Evolutionary conservation across 2,329 filamentous ascomycete genomes (phyloP), one percentile per base, ranked within the genome.

Genomic region (Fusarium musae): DNA sequence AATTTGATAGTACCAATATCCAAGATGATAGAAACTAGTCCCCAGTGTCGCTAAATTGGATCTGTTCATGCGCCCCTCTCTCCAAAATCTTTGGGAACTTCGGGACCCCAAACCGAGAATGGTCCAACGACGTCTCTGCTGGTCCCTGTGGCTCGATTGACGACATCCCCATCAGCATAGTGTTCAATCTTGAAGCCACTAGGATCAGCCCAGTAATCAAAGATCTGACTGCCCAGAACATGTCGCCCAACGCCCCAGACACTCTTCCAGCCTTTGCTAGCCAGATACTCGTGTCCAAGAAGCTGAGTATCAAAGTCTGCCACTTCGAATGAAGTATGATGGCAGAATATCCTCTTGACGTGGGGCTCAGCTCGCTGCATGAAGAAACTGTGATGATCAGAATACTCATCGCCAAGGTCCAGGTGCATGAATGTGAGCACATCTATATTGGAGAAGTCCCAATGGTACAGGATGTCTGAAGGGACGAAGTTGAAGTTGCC

Each of bases 121-220:
- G 50, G 50, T 9, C 50, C 50, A 21, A 53, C 34, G 5, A 53
- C 34, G 5, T 53, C 50, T 11, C 50, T 28, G 1, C 39, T 53
- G 0, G 50, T 53, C 10, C 19, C 23, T 9, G 34, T 39, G 2
- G 50, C 34, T 5, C 50, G 34, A 40, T 53, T 40, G 5, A 53
- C 50, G 2, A 53, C 50, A 53, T 53, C 50, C 0, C 50, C 34
- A 3, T 53, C 50, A 5, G 50, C 34, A n/a, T 53, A 53, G 39
- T 53, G 50, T 10, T 53, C 50, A 28, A 53, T 53, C 34, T 53
- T 53, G 34, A 53, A 53, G 3, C 50, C 50, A 21, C 50, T 53
- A 3, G 50, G 50, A 5, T 53, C 50, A 2, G 50, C 50, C 50
- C 50, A 53, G 0, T 53, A 53, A 3, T 53, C 50, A 17, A 53